Evolutionary conservation across 441 rosid species (phyloP), one percentile per base, ranked within the genome.

Genomic region (Bocquillonia castaneifolia): DNA sequence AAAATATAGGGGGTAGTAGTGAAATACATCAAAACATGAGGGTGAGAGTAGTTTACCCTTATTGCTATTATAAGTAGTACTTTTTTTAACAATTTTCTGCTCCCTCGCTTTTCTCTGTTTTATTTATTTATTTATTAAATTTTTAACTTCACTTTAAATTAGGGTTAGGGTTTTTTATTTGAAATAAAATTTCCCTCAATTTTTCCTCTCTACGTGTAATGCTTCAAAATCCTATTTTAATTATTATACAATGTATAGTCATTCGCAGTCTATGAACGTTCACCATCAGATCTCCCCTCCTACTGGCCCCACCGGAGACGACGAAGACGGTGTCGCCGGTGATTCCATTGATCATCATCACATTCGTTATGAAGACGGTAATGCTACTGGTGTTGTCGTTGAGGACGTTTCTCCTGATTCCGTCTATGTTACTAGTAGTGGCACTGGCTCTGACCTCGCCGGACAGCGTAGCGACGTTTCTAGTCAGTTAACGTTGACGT

Each of bases 401-500:
- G 88, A 87, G 40, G 90, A 84, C 64, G 80, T 80, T 48, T 81
- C 86, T n/a, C 70, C 82, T 42, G 97, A 82, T 31, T 79, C 90
- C 26, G 83, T 78, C 3, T 87, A 84, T 54, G 81, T 69, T 25
- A 39, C 81, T 67, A 79, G 71, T 64, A 76, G 51, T 39, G 75
- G 63, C 59, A 50, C 79, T 34, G 72, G 51, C 6, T 71, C 89
- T 37, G 79, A 78, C 5, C 71, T 70, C 26, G 72, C 14, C 29
- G 50, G 82, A 50, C 87, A 80, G 7, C 78, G 74, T 0, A 73
- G 44, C 25, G 88, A 85, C 22, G 82, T 76, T 18, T 80, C 90
- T 1, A 87, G 82, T 78, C 96, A 89, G 80, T 89, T 93, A 22
- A 86, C 92, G 3, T 86, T 93, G 77, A 85, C 98, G 26, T 93